These are phyloP conservation scores for Phytophthora ohioensis DNA, from an alignment of 352 stramenopile genomes.

Conservation along the genomic window DNA sequence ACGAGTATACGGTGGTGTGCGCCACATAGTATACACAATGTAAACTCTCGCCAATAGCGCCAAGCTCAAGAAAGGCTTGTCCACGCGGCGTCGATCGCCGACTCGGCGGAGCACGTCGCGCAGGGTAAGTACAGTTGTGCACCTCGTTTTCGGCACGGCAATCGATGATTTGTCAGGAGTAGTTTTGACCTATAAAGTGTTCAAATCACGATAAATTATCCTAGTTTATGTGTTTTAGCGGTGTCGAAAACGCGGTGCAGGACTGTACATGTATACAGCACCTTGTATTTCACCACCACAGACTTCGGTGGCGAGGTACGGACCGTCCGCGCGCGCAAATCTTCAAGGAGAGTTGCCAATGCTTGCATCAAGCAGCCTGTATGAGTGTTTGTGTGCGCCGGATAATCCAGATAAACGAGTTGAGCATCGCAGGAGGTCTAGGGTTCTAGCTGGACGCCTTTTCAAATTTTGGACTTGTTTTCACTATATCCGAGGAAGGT, in stretches of 20 bases:
- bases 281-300: no score
- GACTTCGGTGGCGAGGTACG: conserved; percentile 19
- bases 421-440: conserved; percentile 4
- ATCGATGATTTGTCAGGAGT: no score
- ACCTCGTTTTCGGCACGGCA: no score
- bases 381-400: conserved; percentile 11
- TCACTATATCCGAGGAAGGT: conserved; percentile 18
- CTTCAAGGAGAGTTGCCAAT: conserved; percentile 29
- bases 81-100: not conserved
- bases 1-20: conserved; percentile 12
- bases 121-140: not conserved
- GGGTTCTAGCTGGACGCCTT: not conserved
- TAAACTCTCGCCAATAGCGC: not conserved
- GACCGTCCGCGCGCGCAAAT: conserved; percentile 17
- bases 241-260: no score
- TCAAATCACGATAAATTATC: no score
- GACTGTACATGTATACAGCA: no score
- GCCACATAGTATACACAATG: not conserved
- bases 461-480: conserved; percentile 18
- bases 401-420: conserved; percentile 18
- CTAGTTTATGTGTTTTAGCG: no score
- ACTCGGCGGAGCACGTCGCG: no score
- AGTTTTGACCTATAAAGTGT: no score
- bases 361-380: conserved; percentile 19
- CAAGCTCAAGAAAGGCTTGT: not conserved